Evolutionary conservation across 805 yeast species (phyloP), one percentile per base, ranked within the genome.

Genomic region (Torulaspora franciscae): DNA sequence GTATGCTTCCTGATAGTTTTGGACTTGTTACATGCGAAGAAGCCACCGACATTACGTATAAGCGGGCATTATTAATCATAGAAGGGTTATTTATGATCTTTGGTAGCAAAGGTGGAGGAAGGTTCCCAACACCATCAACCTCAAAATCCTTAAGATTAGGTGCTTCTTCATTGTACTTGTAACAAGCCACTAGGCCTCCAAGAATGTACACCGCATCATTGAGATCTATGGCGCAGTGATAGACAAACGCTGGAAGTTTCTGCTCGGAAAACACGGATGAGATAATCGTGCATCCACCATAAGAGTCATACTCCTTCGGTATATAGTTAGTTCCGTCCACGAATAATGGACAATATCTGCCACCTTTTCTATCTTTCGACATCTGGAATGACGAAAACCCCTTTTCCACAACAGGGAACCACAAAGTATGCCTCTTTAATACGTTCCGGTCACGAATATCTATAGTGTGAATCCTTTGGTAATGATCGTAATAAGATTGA

Each of bases 31-130:
- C 43, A 7, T 71, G 59, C 40, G 65, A 64, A 0, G 82, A 71
- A 5, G 68, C 68, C 0, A 71, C 47, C 2, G 73, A 67, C 36
- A 71, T 57, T 4, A 62, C 61, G 47, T 62, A 71, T 7, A 77
- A 51, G 29, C 55, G 50, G 4, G 57, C 55, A 46, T 71, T 74
- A 17, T 72, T 70, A 9, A 67, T 60, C 52, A 71, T 55, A 2
- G 68, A 51, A 27, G 80, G 75, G 36, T 71, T 68, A 42, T 64
- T 66, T 7, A 78, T 54, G 13, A 76, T 64, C 1, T 58, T 62
- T 7, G 64, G 62, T 25, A 70, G 59, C 28, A 77, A 52, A 0
- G 82, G 81, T 5, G 71, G 64, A 2, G 75, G 80, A 46, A 74
- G 66, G 46, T 68, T 70, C 58, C 54, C 47, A 1, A 61, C 46